These are phyloP conservation scores for Xylaria digitata DNA, from an alignment of 2,329 filamentous ascomycete species.

Conservation along the genomic window DNA sequence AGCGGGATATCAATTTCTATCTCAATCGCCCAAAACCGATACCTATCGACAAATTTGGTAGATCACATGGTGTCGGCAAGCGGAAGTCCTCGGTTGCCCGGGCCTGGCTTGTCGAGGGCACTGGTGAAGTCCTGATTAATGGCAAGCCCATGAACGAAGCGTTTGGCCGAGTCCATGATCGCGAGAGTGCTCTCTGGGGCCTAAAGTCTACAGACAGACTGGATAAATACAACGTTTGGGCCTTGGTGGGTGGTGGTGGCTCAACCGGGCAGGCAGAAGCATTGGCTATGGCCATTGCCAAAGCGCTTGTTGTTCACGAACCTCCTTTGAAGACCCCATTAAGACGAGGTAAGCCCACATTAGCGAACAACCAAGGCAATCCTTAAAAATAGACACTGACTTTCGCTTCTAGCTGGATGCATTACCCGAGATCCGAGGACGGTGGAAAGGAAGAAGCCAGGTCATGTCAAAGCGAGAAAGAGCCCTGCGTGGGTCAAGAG, in stretches of 20 bases:
- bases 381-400: conserved; percentile 55
- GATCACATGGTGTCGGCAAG: conserved; percentile 82
- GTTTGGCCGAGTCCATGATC: conserved; percentile 90
- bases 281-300: conserved; percentile 87
- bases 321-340: conserved; percentile 88
- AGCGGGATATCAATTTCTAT: conserved; percentile 78
- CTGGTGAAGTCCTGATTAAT: conserved; percentile 89
- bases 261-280: conserved; percentile 96
- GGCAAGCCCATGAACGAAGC: conserved; percentile 84
- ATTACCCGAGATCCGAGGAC: conserved; percentile 89
- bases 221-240: conserved; percentile 98
- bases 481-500: conserved; percentile 97
- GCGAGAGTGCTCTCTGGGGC: conserved; percentile 94
- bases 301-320: conserved; percentile 90
- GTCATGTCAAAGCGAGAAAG: conserved; percentile 96
- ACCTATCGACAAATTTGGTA: conserved; percentile 79
- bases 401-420: conserved; percentile 77
- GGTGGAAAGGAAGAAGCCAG: conserved; percentile 98
- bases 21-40: conserved; percentile 71
- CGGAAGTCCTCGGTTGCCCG: conserved; percentile 88
- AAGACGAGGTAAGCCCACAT: conserved; percentile 78
- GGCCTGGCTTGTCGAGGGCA: conserved; percentile 91
- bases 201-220: conserved; percentile 83
- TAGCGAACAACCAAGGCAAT: conserved; percentile 23
- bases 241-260: conserved; percentile 83